Conservation (phyloP, 768 basidiomycete genomes). For the Amanita pseudoporphyria region DNA sequence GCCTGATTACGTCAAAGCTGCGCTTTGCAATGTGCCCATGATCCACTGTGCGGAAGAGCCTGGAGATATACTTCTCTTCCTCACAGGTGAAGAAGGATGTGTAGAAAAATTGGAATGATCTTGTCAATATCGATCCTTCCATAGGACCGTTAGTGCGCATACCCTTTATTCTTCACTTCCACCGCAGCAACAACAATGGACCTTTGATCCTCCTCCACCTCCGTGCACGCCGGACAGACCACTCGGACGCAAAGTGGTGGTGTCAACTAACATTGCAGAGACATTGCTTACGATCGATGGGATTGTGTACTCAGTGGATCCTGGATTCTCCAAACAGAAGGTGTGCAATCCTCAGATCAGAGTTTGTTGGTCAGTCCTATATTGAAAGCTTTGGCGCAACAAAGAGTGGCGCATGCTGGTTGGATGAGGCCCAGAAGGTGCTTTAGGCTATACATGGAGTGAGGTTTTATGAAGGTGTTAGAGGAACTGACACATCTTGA, state of each 20-base stretch:
- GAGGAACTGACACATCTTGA: slow-evolving; percentile 98
- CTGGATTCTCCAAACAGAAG: slow-evolving; percentile 96
- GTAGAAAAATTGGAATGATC: slow-evolving; percentile 86
- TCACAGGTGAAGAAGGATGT: slow-evolving; percentile 97
- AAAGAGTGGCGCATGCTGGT: slow-evolving; percentile 93
- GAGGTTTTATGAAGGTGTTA: slow-evolving; percentile 91
- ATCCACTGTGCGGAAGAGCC: slow-evolving; percentile 93
- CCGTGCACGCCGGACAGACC: slow-evolving; percentile 40
- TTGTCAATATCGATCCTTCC: slow-evolving; percentile 58
- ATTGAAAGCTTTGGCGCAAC: slow-evolving; percentile 94
- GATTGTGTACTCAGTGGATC: slow-evolving; percentile 99
- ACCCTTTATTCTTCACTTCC: slow-evolving; percentile 93
- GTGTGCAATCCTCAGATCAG: slow-evolving; percentile 95
- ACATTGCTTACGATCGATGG: no score
- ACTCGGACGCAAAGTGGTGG: no score
- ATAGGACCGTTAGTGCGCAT: slow-evolving; percentile 87
- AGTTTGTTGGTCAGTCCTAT: slow-evolving; percentile 89
- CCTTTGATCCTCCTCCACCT: slow-evolving; percentile 85
- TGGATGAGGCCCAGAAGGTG: slow-evolving; percentile 96
- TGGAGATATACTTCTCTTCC: slow-evolving; percentile 88
- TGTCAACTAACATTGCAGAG: no score
- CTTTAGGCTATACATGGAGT: slow-evolving; percentile 93
- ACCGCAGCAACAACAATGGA: slow-evolving; percentile 90
- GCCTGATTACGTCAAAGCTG: slow-evolving; percentile 94
- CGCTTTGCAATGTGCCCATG: slow-evolving; percentile 93